Evolutionary conservation across 106 monocot species (phyloP).

Genomic region (Dactylorhiza incarnata): DNA sequence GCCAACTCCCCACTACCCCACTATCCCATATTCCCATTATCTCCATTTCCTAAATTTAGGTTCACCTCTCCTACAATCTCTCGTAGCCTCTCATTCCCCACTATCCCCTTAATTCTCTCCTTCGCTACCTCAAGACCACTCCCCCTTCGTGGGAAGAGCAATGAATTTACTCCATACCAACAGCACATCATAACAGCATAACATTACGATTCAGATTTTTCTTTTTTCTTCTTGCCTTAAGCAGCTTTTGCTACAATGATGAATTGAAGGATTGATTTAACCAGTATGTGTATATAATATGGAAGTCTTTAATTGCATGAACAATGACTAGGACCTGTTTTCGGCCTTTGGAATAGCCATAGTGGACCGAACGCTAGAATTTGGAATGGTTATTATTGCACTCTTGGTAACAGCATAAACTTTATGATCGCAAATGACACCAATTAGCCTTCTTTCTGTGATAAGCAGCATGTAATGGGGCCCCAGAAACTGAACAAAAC

Average conservation of each 20-base stretch:
- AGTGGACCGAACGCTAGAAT: slow-evolving; percentile 28
- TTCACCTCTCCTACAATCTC: too few species aligned
- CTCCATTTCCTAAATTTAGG: too few species aligned
- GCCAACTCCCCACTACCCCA: too few species aligned
- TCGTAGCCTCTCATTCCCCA: too few species aligned
- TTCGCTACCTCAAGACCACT: too few species aligned
- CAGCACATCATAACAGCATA: not conserved
- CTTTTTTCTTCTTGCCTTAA: not conserved
- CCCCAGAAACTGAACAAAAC: slow-evolving; percentile 71
- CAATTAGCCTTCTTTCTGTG: slow-evolving; percentile 55
- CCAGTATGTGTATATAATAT: not conserved
- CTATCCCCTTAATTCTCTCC: too few species aligned
- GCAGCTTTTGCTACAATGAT: not conserved
- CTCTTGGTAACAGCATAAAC: slow-evolving; percentile 68
- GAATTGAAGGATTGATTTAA: not conserved
- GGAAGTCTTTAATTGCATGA: not conserved
- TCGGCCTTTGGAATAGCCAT: slow-evolving; percentile 54
- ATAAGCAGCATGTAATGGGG: slow-evolving; percentile 84
- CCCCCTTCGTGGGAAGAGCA: not conserved
- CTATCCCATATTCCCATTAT: too few species aligned
- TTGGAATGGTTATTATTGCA: slow-evolving; percentile 58
- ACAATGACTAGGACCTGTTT: slow-evolving; percentile 45
- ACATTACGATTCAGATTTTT: not conserved
- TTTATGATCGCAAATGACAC: slow-evolving; percentile 56
- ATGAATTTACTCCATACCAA: not conserved